These are phyloP conservation scores for Nemophila menziesii DNA, from an alignment of 257 asterid species.

Conservation along the genomic window DNA sequence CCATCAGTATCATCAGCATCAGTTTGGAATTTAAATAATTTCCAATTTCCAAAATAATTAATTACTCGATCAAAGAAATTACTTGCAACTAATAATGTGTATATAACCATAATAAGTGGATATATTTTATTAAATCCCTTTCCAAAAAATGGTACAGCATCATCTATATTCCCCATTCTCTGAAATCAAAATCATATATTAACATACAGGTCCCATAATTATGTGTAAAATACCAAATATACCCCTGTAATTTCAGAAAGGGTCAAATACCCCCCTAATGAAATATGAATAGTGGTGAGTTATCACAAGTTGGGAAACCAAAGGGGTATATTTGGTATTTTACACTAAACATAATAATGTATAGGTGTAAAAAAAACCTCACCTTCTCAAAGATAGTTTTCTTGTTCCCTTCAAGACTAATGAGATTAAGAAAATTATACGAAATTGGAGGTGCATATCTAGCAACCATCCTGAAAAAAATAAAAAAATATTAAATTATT, in stretches of 20 bases:
- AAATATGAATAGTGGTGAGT: too few relatives aligned
- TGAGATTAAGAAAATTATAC: slow-evolving; percentile 93
- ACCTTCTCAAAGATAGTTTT: slow-evolving; percentile 85
- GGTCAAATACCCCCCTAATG: too few relatives aligned
- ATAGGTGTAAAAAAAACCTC: too few relatives aligned
- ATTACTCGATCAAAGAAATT: slow-evolving; percentile 83
- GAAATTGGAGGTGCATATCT: slow-evolving; percentile 99
- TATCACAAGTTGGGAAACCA: too few relatives aligned
- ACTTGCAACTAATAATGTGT: slow-evolving; percentile 86
- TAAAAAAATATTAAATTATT: slow-evolving; percentile 9
- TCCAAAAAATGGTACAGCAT: slow-evolving; percentile 92
- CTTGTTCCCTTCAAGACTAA: slow-evolving; percentile 60
- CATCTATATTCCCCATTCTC: slow-evolving; percentile 95
- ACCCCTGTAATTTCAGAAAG: too few relatives aligned
- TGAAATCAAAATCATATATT: slow-evolving; percentile 31
- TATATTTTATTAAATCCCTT: slow-evolving; percentile 81
- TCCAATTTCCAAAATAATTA: slow-evolving; percentile 90
- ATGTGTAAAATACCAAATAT: too few relatives aligned
- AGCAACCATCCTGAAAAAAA: slow-evolving; percentile 86
- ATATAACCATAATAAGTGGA: slow-evolving; percentile 96
- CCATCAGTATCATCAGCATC: slow-evolving; percentile 82
- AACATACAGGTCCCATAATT: too few relatives aligned
- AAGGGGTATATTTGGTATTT: too few relatives aligned
- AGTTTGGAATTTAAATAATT: slow-evolving; percentile 52
- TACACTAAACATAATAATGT: too few relatives aligned